Evolutionary conservation across 495 filamentous ascomycete genomes (phyloP).

Genomic region (Tuber brumale): DNA sequence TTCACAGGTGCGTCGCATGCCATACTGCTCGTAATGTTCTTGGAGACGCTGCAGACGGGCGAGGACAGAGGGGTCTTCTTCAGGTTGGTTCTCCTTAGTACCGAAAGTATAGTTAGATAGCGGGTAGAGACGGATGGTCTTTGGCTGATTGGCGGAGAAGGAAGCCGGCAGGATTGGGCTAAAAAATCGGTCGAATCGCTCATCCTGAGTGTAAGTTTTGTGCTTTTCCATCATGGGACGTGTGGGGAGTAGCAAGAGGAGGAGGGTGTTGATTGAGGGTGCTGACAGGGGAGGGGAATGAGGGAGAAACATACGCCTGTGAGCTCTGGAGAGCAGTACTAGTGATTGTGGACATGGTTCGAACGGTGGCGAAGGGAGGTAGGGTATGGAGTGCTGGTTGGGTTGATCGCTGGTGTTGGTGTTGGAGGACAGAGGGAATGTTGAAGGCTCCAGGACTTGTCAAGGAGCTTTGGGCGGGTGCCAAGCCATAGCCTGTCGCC

Average conservation of each 20-base stretch:
- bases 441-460: slow-evolving; percentile 3
- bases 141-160: slow-evolving; percentile 84
- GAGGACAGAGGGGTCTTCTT: slow-evolving; percentile 92
- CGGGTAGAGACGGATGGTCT: slow-evolving; percentile 87
- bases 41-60: slow-evolving; percentile 87
- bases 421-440: slow-evolving; percentile 5
- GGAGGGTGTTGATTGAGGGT: slow-evolving; percentile 11
- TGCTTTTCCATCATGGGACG: not conserved
- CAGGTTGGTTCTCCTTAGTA: slow-evolving; percentile 93
- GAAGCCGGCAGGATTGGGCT: slow-evolving; percentile 70
- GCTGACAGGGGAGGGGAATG: slow-evolving; percentile 7
- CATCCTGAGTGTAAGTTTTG: not conserved
- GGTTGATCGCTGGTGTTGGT: slow-evolving; percentile 3
- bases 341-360: slow-evolving; percentile 69
- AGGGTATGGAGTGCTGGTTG: not conserved
- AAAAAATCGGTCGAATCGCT: not conserved
- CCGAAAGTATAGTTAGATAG: slow-evolving; percentile 98
- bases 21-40: slow-evolving; percentile 84
- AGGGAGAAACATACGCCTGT: slow-evolving; percentile 50
- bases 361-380: slow-evolving; percentile 9
- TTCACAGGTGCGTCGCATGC: slow-evolving; percentile 95
- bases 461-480: slow-evolving; percentile 8
- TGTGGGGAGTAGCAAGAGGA: not conserved
- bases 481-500: slow-evolving; percentile 16
- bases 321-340: slow-evolving; percentile 62